Base-by-base conservation (phyloP, 495 filamentous ascomycete genomes). In the Jackrogersella minutella region DNA sequence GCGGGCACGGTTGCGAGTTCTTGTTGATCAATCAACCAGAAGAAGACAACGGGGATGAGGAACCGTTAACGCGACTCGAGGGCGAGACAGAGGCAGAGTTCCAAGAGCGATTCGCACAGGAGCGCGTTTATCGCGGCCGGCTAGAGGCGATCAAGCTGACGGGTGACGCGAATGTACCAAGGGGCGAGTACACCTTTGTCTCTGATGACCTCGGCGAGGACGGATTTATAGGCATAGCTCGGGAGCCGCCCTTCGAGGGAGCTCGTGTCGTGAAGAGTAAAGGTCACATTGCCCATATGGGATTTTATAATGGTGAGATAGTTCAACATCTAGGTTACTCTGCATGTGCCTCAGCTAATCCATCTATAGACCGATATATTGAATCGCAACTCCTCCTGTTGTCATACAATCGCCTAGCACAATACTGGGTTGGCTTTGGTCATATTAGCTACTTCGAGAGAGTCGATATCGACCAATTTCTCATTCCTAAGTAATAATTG, bases 141-240 rank as follows among this genome's bases (percentile, higher is more conserved):
- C 63, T 97, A 3, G 86, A 91, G 67, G 93, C 89, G 0, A 85
- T 97, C 72, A 98, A 98, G 72, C 78, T 98, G 30, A 98, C 93
- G 0, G 94, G 94, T 2, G 93, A 98, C 66, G 84, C 86, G 0
- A 95, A 97, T 66, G 86, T 98, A 17, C 94, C 93, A 5, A 84
- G 93, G 36, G 94, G 94, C 13, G 88, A 96, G 70, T 85, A 86
- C 60, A 90, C 91, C 0, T 97, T 93, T 72, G 78, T 90, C 5
- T 88, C 88, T 0, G 84, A 91, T 17, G 91, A 97, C 69, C 86
- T 97, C 26, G 88, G 90, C 0, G 77, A 81, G 0, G 74, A 60
- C 2, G 92, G 91, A 7, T 80, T 80, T 41, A 60, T 83, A 17
- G 59, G 75, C 5, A 80, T 86, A n/a, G 87, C 86, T 6, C 77